A percentile compares a stretch with the other conserved stretches of the same genome.
Evolutionary conservation across 2,329 filamentous ascomycete species (phyloP).

Genomic region (Phialophora chinensis): DNA sequence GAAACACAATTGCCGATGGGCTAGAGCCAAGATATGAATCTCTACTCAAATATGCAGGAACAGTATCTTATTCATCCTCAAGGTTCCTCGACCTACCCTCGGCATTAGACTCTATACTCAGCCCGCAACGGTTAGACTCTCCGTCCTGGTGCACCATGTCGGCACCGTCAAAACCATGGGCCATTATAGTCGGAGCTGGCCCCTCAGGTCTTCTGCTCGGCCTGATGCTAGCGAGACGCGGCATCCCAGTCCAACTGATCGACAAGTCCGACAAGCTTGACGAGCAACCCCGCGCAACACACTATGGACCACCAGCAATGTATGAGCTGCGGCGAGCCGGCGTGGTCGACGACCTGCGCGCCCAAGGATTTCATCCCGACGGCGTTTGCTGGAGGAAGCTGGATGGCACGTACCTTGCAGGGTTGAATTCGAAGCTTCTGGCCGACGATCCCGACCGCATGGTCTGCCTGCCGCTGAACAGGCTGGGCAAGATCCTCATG

Average conservation of each 20-base stretch:
- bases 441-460: slow-evolving; percentile 47
- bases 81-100: background rate
- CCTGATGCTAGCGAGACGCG: slow-evolving; percentile 43
- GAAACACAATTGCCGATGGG: background rate
- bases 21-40: background rate
- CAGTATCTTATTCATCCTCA: background rate
- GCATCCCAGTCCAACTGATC: slow-evolving; percentile 48
- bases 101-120: background rate
- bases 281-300: slow-evolving; percentile 67
- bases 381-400: slow-evolving; percentile 55
- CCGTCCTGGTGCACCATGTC: slow-evolving; percentile 3
- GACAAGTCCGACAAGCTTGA: slow-evolving; percentile 63
- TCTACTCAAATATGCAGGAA: background rate
- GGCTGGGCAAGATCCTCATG: slow-evolving; percentile 52
- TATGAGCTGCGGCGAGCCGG: slow-evolving; percentile 65
- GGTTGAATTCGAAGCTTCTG: slow-evolving; percentile 40
- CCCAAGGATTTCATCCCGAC: slow-evolving; percentile 50
- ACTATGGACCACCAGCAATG: slow-evolving; percentile 65
- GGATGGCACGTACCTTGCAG: slow-evolving; percentile 45
- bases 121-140: background rate
- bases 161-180: slow-evolving; percentile 24
- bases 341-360: slow-evolving; percentile 58
- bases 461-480: slow-evolving; percentile 53
- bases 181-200: slow-evolving; percentile 45
- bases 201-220: slow-evolving; percentile 44